A percentile compares a stretch with the other conserved stretches of the same genome.
Conservation (phyloP, 2,329 filamentous ascomycete genomes). For the Talaromyces sp. region DNA sequence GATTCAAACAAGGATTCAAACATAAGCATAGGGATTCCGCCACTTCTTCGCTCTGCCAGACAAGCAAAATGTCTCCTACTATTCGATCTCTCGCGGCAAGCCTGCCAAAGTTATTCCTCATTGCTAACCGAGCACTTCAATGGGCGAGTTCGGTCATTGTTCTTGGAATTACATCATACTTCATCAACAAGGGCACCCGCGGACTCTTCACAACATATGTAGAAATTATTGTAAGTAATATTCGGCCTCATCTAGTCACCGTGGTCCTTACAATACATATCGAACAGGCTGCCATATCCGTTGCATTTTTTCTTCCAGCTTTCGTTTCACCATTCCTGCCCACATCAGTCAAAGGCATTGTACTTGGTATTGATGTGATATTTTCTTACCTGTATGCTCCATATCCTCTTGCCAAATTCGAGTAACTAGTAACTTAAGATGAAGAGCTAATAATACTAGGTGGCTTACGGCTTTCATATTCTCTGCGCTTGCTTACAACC, state of each 20-base stretch:
- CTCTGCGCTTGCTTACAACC: slow-evolving; percentile 40
- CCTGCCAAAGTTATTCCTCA: not conserved
- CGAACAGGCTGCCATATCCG: slow-evolving; percentile 21
- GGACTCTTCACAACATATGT: slow-evolving; percentile 31
- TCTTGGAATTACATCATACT: slow-evolving; percentile 35
- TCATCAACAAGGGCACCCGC: slow-evolving; percentile 21
- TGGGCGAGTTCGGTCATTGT: slow-evolving; percentile 36
- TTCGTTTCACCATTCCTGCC: slow-evolving; percentile 37
- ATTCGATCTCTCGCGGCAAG: not conserved
- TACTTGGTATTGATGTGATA: slow-evolving; percentile 36
- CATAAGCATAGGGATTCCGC: not conserved
- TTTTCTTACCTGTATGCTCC: slow-evolving; percentile 39
- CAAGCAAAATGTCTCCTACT: not conserved
- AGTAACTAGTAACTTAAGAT: not conserved
- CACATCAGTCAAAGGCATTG: slow-evolving; percentile 27
- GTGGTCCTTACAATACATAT: not conserved
- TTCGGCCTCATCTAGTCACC: not conserved
- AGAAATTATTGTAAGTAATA: slow-evolving; percentile 27
- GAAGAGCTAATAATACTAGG: slow-evolving; percentile 16
- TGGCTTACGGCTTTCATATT: slow-evolving; percentile 48
- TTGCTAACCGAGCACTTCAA: slow-evolving; percentile 20
- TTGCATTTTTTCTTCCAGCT: slow-evolving; percentile 38
- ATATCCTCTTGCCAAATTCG: not conserved
- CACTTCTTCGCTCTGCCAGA: not conserved
- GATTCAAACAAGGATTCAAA: not conserved